These are phyloP conservation scores for Candida silvatica DNA, from an alignment of 805 yeast genomes.

Conservation along the genomic window DNA sequence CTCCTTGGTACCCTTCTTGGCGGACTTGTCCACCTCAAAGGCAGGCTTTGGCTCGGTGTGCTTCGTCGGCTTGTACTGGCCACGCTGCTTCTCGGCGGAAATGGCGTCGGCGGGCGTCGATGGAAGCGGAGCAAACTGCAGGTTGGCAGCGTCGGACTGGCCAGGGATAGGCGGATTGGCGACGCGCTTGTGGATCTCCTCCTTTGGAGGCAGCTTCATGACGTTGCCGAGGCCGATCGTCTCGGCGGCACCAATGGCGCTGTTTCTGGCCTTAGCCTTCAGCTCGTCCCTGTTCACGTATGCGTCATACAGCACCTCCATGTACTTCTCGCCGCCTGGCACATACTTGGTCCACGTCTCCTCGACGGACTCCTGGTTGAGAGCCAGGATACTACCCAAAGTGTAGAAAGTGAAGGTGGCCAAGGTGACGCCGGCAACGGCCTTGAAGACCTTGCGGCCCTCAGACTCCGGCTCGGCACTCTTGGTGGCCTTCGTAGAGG, in stretches of 20 bases:
- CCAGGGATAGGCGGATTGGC: slow-evolving; percentile 10
- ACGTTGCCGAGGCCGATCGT: slow-evolving; percentile 32
- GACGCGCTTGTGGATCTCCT: slow-evolving; percentile 20
- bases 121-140: too few species aligned
- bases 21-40: background rate
- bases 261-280: slow-evolving; percentile 1
- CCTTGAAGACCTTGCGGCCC: background rate
- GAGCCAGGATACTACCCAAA: slow-evolving; percentile 51
- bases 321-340: slow-evolving; percentile 52
- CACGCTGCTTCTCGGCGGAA: background rate
- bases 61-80: background rate
- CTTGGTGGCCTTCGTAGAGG: background rate
- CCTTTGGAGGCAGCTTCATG: slow-evolving; percentile 30
- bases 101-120: too few species aligned
- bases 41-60: too few species aligned
- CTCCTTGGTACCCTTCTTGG: background rate
- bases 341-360: slow-evolving; percentile 55
- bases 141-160: slow-evolving; percentile 5
- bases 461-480: background rate
- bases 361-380: slow-evolving; percentile 48
- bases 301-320: slow-evolving; percentile 38
- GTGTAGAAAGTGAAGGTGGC: slow-evolving; percentile 32
- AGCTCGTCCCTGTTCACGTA: slow-evolving; percentile 18
- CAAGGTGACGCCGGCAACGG: background rate
- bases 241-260: slow-evolving; percentile 9